Conservation (phyloP, 805 yeast species). For the Candida xyloterini region DNA sequence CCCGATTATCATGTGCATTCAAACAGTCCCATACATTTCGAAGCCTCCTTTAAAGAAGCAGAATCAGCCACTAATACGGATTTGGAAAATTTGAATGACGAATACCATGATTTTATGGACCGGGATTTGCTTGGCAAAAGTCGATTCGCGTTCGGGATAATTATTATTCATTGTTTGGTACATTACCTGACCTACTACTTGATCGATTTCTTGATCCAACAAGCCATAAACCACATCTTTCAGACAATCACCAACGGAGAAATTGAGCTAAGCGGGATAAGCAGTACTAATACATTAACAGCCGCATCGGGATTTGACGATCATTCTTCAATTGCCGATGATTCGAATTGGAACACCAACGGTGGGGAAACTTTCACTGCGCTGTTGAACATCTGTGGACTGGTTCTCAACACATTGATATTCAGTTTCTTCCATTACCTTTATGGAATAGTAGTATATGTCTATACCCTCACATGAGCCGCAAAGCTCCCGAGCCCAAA, state of each 20-base stretch:
- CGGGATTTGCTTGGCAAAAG: conserved; percentile 19
- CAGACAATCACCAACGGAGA: conserved; percentile 13
- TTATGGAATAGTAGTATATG: conserved; percentile 17
- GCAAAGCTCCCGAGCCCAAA: not conserved
- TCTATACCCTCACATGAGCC: conserved; percentile 14
- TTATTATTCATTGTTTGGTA: conserved; percentile 19
- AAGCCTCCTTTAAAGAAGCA: not conserved
- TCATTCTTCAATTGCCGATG: conserved; percentile 1
- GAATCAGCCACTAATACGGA: not conserved
- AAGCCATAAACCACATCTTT: conserved; percentile 18
- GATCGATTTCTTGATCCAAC: conserved; percentile 20
- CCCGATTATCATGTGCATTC: conserved; percentile 8
- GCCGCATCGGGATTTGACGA: conserved; percentile 5
- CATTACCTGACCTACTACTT: conserved; percentile 22
- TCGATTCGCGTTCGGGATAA: conserved; percentile 16
- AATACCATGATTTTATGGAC: conserved; percentile 8
- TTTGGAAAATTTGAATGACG: conserved; percentile 7
- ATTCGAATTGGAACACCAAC: conserved; percentile 14
- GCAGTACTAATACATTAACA: conserved; percentile 9
- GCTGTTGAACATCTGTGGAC: conserved; percentile 16
- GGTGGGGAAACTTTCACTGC: conserved; percentile 21
- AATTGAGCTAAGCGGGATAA: conserved; percentile 16
- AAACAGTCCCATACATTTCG: conserved; percentile 3
- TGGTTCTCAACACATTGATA: conserved; percentile 20
- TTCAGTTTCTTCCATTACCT: conserved; percentile 23